Percentiles rank a stretch among this genome's conserved stretches.
phyloP scores from a whole-genome alignment of 106 monocot genomes.

The Dendrobium officinale region DNA sequence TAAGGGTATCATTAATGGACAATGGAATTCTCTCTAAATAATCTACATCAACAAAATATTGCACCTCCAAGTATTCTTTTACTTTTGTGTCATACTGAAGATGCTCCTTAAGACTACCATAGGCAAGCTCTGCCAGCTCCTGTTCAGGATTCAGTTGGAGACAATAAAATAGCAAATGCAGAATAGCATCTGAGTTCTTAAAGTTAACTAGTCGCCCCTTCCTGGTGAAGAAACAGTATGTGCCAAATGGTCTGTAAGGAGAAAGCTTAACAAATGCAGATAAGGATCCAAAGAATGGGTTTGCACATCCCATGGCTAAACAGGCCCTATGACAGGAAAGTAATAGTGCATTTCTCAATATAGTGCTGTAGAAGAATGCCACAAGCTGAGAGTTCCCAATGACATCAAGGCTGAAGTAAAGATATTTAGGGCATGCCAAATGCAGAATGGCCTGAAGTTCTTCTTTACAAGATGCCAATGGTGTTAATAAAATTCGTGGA shows the following conservation, averaged over 20 bases:
- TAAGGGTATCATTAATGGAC: not conserved
- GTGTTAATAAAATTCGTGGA: slow-evolving; percentile 30
- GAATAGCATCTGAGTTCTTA: slow-evolving; percentile 33
- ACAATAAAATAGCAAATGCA: slow-evolving; percentile 38
- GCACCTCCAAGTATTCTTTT: slow-evolving; percentile 6
- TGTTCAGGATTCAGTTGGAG: slow-evolving; percentile 28
- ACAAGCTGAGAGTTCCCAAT: slow-evolving; percentile 14
- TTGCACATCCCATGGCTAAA: slow-evolving; percentile 47
- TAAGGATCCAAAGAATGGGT: slow-evolving; percentile 29
- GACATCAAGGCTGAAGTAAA: slow-evolving; percentile 10
- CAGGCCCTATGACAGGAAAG: slow-evolving; percentile 36
- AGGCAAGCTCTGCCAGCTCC: slow-evolving; percentile 23
- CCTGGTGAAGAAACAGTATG: slow-evolving; percentile 16
- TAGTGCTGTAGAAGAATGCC: slow-evolving; percentile 19
- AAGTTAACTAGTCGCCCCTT: slow-evolving; percentile 16
- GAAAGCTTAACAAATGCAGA: slow-evolving; percentile 30
- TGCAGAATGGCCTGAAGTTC: slow-evolving; percentile 37
- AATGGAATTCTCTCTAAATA: slow-evolving; percentile 15
- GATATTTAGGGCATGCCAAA: slow-evolving; percentile 23
- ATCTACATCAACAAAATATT: slow-evolving; percentile 21
- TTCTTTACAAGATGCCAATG: slow-evolving; percentile 31
- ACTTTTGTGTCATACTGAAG: slow-evolving; percentile 35
- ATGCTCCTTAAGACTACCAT: slow-evolving; percentile 33
- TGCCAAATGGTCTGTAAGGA: slow-evolving; percentile 49
- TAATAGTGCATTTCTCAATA: slow-evolving; percentile 30